A percentile compares a stretch with the other conserved stretches of the same genome.
Conservation (phyloP, 148 eudicot species). For the Agrostemma githago region DNA sequence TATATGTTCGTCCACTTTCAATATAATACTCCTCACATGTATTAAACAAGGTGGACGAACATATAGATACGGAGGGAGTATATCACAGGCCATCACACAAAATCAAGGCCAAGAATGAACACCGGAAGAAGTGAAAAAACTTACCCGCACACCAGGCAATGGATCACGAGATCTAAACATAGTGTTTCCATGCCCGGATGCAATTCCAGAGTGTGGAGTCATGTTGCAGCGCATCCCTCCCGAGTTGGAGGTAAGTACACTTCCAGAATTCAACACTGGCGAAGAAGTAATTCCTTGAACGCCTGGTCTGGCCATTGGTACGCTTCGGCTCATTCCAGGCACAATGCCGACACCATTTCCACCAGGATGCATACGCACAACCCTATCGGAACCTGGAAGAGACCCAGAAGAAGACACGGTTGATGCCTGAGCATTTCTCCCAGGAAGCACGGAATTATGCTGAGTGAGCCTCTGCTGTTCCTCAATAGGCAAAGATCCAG, state of each 20-base stretch:
- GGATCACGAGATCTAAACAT: conserved; percentile 62
- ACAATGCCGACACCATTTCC: conserved; percentile 53
- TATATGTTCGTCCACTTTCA: too few species aligned
- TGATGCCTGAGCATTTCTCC: conserved; percentile 58
- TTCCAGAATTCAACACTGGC: conserved; percentile 57
- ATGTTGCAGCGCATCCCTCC: conserved; percentile 36
- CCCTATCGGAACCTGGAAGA: conserved; percentile 58
- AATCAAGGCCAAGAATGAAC: not conserved
- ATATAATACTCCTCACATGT: too few species aligned
- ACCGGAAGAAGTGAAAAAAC: conserved; percentile 19
- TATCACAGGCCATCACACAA: not conserved
- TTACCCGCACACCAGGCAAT: conserved; percentile 61
- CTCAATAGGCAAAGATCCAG: conserved; percentile 57
- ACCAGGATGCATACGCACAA: conserved; percentile 56
- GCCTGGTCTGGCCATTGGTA: conserved; percentile 62
- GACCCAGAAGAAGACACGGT: conserved; percentile 50
- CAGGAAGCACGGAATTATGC: conserved; percentile 53
- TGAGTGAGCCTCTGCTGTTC: conserved; percentile 75
- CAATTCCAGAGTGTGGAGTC: conserved; percentile 55
- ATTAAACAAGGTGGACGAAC: too few species aligned
- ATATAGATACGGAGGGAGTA: too few species aligned
- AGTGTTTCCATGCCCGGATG: conserved; percentile 59
- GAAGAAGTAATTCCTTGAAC: conserved; percentile 57
- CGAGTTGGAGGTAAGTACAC: conserved; percentile 43
- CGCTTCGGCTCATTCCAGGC: conserved; percentile 51